These are phyloP conservation scores for Corchorus capsularis DNA, from an alignment of 345 rosid genomes.

Conservation along the genomic window DNA sequence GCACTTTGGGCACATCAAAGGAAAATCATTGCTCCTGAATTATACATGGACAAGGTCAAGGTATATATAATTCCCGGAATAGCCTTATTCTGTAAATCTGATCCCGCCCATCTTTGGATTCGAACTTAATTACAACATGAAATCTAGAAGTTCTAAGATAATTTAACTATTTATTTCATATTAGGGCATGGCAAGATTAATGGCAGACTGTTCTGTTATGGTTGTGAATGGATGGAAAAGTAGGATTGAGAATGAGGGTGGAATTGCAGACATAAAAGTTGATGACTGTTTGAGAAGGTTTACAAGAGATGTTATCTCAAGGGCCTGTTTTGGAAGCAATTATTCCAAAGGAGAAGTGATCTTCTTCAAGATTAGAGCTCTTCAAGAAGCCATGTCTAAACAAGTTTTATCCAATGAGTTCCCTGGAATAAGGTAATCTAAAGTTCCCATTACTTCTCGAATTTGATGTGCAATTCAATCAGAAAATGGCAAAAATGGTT, in stretches of 20 bases:
- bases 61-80: not conserved
- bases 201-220: slow-evolving; percentile 29
- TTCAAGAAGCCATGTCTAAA: slow-evolving; percentile 49
- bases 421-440: slow-evolving; percentile 37
- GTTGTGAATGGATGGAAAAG: slow-evolving; percentile 33
- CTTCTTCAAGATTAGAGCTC: slow-evolving; percentile 55
- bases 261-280: slow-evolving; percentile 22
- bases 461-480: not conserved
- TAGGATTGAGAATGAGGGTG: slow-evolving; percentile 17
- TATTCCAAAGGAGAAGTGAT: slow-evolving; percentile 57
- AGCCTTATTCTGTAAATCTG: no score
- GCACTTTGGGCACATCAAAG: slow-evolving; percentile 38
- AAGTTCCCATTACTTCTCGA: not conserved
- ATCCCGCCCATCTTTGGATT: not conserved
- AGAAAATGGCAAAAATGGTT: not conserved
- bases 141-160: not conserved
- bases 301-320: slow-evolving; percentile 61
- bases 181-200: slow-evolving; percentile 43
- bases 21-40: slow-evolving; percentile 32
- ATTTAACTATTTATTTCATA: not conserved
- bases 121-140: not conserved
- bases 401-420: slow-evolving; percentile 36
- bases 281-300: slow-evolving; percentile 46
- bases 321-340: slow-evolving; percentile 66
- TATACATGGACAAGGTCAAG: slow-evolving; percentile 32